Conservation (phyloP, 345 rosid genomes). For the Rhodamnia rubescens region DNA sequence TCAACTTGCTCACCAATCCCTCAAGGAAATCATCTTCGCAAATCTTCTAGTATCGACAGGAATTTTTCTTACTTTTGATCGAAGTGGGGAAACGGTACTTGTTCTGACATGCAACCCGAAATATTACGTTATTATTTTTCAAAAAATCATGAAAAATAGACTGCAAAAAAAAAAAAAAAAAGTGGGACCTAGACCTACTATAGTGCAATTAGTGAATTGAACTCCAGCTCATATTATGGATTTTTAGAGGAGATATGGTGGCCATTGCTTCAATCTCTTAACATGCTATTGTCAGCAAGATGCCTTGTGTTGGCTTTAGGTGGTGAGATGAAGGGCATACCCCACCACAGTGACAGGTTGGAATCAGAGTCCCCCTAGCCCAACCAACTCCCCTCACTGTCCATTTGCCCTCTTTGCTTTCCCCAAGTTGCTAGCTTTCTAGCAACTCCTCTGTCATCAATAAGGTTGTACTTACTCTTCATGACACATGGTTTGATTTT, state of each 20-base stretch:
- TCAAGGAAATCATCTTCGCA: no score
- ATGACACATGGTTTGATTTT: neutral
- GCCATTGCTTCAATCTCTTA: neutral
- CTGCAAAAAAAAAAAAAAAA: no score
- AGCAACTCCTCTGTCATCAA: neutral
- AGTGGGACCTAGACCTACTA: neutral
- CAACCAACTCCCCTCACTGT: neutral
- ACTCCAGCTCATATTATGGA: neutral
- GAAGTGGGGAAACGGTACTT: no score
- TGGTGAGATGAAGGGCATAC: neutral
- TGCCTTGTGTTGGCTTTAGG: neutral
- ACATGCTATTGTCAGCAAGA: neutral
- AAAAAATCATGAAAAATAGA: neutral
- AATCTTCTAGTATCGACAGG: no score
- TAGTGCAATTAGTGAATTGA: neutral
- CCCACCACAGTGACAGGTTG: neutral
- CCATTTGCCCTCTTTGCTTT: neutral
- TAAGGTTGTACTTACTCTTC: neutral
- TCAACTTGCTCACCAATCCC: no score
- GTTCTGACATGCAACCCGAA: rapidly evolving
- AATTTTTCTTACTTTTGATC: no score
- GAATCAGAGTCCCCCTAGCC: neutral
- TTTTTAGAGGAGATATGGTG: neutral
- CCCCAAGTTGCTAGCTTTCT: neutral
- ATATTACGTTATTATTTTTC: neutral